These are phyloP conservation scores for Lasiosphaeriaceae sp. DNA, from an alignment of 495 filamentous ascomycete species.

Conservation along the genomic window DNA sequence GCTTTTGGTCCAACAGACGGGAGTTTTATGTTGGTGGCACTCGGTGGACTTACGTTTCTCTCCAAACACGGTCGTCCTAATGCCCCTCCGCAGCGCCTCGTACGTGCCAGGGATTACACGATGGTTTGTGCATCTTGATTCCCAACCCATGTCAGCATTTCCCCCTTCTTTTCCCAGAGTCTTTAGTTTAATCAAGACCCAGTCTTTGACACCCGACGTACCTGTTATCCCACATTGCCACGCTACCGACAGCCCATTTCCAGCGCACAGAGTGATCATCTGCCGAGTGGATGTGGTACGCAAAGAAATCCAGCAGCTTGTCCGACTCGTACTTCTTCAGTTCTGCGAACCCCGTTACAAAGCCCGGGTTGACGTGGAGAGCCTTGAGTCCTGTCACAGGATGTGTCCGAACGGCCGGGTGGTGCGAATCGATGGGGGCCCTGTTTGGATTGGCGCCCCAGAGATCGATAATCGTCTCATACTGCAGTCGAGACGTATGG, in stretches of 20 bases:
- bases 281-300: constrained; percentile 49
- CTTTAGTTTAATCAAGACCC: background rate
- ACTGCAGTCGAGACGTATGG: constrained; percentile 48
- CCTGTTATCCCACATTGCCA: constrained; percentile 56
- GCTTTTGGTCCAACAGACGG: background rate
- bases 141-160: background rate
- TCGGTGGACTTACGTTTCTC: constrained; percentile 45
- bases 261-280: constrained; percentile 52
- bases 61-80: constrained; percentile 52
- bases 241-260: constrained; percentile 53
- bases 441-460: constrained; percentile 47
- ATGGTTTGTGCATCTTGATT: constrained; percentile 38
- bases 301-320: constrained; percentile 48
- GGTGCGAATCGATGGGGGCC: constrained; percentile 50
- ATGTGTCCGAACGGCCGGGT: constrained; percentile 53
- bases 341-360: constrained; percentile 51
- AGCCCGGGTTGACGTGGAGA: constrained; percentile 48
- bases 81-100: constrained; percentile 41
- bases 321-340: constrained; percentile 53
- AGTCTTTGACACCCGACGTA: background rate
- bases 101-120: constrained; percentile 52
- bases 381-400: constrained; percentile 51
- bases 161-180: no score
- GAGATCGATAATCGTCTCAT: constrained; percentile 42
- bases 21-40: background rate